Evolutionary conservation across 1,139 yeast genomes (phyloP), one percentile per base, ranked within the genome.

Genomic region (Diutina mesorugosa): DNA sequence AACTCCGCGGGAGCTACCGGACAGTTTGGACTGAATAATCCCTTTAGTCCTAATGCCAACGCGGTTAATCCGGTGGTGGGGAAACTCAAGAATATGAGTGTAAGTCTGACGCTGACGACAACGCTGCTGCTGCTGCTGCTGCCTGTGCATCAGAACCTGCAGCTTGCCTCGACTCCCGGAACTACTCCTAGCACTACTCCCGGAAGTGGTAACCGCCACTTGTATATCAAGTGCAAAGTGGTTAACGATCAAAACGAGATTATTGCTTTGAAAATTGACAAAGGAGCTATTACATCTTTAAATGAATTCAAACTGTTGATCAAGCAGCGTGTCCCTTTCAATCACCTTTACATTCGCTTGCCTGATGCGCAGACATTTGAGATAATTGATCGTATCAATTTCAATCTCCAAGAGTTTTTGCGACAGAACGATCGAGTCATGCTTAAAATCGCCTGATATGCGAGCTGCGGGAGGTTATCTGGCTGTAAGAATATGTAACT

Each of bases 291-390:
- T 18, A 61, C 62, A 29, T 62, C 66, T 4, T 58, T 69, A 2
- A 63, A 62, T 6, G 73, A 68, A 41, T 68, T 74, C 57, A 73
- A 73, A 60, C 60, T 58, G 12, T 57, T 67, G 47, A 59, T 73
- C 7, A 64, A 64, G 54, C 67, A 65, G 56, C 70, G 69, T 60
- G 59, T 71, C 6, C 65, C 63, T 45, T 72, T 65, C 58, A 65
- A 61, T 28, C 67, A 67, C 51, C 64, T 73, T 55, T 68, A 62
- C 56, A 68, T 73, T 50, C 66, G 67, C 55, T 60, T 70, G 51
- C 71, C 72, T 1, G 64, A 66, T 7, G 45, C 47, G 12, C 60
- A 58, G 14, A 46, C 60, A 7, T 61, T 58, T 41, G 60, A 59
- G 55, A 61, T 60, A 51, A 48, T 61, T 38, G 63, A 61, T 56